Evolutionary conservation across 495 filamentous ascomycete species (phyloP).

Genomic region (Aspergillus kassunensis): DNA sequence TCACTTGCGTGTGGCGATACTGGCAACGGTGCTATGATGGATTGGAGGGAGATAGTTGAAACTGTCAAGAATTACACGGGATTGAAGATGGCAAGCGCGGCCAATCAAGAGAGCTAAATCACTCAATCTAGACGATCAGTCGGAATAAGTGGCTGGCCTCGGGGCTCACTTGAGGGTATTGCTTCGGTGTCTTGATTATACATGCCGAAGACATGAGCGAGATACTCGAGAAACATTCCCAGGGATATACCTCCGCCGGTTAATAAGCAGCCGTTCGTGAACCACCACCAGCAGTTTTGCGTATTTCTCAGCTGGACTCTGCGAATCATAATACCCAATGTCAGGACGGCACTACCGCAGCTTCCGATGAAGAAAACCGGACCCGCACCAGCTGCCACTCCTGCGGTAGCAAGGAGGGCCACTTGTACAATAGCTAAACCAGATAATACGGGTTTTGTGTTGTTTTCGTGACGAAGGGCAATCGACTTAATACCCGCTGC

Average conservation of each 20-base stretch:
- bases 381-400: slow-evolving; percentile 66
- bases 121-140: not conserved
- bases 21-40: slow-evolving; percentile 72
- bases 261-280: slow-evolving; percentile 67
- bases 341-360: slow-evolving; percentile 74
- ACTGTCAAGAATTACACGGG: slow-evolving; percentile 45
- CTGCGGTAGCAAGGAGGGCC: slow-evolving; percentile 73
- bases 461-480: slow-evolving; percentile 78
- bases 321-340: slow-evolving; percentile 83
- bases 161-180: not conserved
- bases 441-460: slow-evolving; percentile 81
- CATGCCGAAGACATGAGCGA: slow-evolving; percentile 31
- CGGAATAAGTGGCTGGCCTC: not conserved
- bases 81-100: not conserved
- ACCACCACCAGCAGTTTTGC: slow-evolving; percentile 96
- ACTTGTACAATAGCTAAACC: slow-evolving; percentile 73
- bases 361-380: slow-evolving; percentile 82
- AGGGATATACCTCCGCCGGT: slow-evolving; percentile 64
- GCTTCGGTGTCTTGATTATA: slow-evolving; percentile 20
- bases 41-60: slow-evolving; percentile 69
- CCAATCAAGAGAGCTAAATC: not conserved
- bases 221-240: slow-evolving; percentile 63
- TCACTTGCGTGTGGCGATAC: slow-evolving; percentile 77
- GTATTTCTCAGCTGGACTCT: slow-evolving; percentile 80
- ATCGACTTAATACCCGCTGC: slow-evolving; percentile 95